Evolutionary conservation across 1,284 basidiomycete genomes (phyloP), one percentile per base, ranked within the genome.

Genomic region (Crocinoboletus sp.): DNA sequence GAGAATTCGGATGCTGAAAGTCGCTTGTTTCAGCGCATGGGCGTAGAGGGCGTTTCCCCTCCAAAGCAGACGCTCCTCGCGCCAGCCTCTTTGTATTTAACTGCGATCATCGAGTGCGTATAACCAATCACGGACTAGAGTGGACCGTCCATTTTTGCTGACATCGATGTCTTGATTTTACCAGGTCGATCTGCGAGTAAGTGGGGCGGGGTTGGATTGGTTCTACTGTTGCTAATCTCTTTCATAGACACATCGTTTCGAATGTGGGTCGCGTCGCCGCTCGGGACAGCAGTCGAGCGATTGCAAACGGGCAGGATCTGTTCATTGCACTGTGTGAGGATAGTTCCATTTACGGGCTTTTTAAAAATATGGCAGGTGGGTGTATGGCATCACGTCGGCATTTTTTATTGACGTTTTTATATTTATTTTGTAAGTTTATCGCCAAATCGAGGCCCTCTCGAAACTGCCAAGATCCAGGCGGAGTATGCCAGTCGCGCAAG

Each of bases 41-140:
- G 57, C 17, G 59, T 51, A 47, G 71, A 63, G 34, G 72, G 73
- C 13, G 57, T 68, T 6, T 54, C 68, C 35, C 70, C 77, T 15
- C 83, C 82, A 12, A 77, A 73, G 41, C 55, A 74, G 24, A 60
- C 72, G 3, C 67, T 84, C n/a, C 66, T 94, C n/a, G 80, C 84
- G 11, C 89, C 90, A 4, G 87, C 91, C 19, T 84, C 88, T 13
- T 64, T 94, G 35, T 95, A 94, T 73, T 72, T 94, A 43, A 94
- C 92, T 10, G 91, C 91, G n/a, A 87, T 94, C 51, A 71, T 94
- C 32, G 92, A 95, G 92, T 93, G 63, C 69, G 89, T 80, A 23
- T 47, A 38, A 31, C 46, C 51, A 34, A 41, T 52, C 34, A 38
- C 41, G 41, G 45, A 44, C 42, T 53, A 24, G 24, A 25, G 30